Evolutionary conservation across 768 basidiomycete species (phyloP).

Genomic region (Collybia sp.): DNA sequence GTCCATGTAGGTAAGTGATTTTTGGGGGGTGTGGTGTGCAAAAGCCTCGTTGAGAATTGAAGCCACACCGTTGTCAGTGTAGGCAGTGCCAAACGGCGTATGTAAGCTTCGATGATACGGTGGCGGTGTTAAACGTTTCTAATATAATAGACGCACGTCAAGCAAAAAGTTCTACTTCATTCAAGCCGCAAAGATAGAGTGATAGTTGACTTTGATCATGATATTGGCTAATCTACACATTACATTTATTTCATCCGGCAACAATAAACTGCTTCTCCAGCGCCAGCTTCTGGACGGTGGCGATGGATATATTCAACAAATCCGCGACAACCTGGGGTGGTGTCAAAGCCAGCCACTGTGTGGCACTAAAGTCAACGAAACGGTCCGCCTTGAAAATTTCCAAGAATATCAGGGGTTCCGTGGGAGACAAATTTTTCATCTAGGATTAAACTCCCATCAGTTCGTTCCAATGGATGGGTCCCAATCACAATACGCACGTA

Average conservation of each 20-base stretch:
- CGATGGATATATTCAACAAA: slow-evolving; percentile 11
- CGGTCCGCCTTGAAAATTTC: slow-evolving; percentile 11
- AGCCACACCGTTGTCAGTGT: too few species aligned
- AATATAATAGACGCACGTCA: too few species aligned
- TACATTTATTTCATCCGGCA: neutral
- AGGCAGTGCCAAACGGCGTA: too few species aligned
- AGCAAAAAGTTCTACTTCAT: too few species aligned
- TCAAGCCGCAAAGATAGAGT: too few species aligned
- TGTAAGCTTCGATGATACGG: too few species aligned
- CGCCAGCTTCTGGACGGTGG: slow-evolving; percentile 8
- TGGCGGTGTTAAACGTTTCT: too few species aligned
- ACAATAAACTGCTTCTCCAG: slow-evolving; percentile 10
- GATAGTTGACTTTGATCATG: too few species aligned
- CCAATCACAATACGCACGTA: slow-evolving; percentile 5
- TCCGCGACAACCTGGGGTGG: slow-evolving; percentile 13
- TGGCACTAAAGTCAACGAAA: slow-evolving; percentile 13
- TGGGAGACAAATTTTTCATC: slow-evolving; percentile 13
- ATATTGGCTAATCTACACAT: too few species aligned
- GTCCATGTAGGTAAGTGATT: slow-evolving; percentile 22
- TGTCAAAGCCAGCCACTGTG: slow-evolving; percentile 11
- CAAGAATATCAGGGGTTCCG: slow-evolving; percentile 10
- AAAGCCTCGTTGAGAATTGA: too few species aligned
- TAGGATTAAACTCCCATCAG: neutral
- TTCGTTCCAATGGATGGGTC: neutral
- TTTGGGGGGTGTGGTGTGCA: too few species aligned